These are phyloP conservation scores for Cyberlindnera subsufficiens DNA, from an alignment of 805 yeast species.

Conservation along the genomic window DNA sequence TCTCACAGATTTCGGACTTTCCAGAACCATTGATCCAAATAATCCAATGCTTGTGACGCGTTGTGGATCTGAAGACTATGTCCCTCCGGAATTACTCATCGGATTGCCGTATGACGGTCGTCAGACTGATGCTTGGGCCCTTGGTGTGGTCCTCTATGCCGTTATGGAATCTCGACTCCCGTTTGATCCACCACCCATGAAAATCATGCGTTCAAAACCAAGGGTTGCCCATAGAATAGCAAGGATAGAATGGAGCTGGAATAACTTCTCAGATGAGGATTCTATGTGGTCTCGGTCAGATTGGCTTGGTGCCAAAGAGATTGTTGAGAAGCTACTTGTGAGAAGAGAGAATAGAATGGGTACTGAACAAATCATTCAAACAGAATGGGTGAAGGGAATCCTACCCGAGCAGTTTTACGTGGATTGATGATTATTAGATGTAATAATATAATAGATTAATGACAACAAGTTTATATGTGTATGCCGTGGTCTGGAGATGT, in stretches of 20 bases:
- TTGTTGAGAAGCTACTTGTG: constrained; percentile 46
- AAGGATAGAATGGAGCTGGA: constrained; percentile 90
- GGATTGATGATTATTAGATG: too few species aligned
- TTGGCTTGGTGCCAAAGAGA: constrained; percentile 41
- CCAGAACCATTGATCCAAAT: constrained; percentile 57
- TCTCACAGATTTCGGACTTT: constrained; percentile 85
- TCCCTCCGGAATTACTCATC: constrained; percentile 88
- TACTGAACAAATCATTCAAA: constrained; percentile 27
- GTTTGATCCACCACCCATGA: constrained; percentile 74
- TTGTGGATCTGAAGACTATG: constrained; percentile 96
- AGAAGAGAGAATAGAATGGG: constrained; percentile 40
- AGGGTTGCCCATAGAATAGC: constrained; percentile 87
- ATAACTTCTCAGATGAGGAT: constrained; percentile 31
- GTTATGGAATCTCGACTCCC: constrained; percentile 84
- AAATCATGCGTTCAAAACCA: constrained; percentile 39
- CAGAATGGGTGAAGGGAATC: constrained; percentile 30
- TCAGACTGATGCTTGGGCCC: constrained; percentile 89
- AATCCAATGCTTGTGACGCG: constrained; percentile 71
- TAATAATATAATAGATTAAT: neutral
- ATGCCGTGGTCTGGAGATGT: too few species aligned
- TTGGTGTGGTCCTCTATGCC: constrained; percentile 87
- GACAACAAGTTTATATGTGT: too few species aligned
- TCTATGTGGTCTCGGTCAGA: constrained; percentile 17
- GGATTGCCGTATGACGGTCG: constrained; percentile 91
- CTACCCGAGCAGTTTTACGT: constrained; percentile 5